Evolutionary conservation across 768 basidiomycete species (phyloP).

Genomic region (Leucocoprinus leucothites): DNA sequence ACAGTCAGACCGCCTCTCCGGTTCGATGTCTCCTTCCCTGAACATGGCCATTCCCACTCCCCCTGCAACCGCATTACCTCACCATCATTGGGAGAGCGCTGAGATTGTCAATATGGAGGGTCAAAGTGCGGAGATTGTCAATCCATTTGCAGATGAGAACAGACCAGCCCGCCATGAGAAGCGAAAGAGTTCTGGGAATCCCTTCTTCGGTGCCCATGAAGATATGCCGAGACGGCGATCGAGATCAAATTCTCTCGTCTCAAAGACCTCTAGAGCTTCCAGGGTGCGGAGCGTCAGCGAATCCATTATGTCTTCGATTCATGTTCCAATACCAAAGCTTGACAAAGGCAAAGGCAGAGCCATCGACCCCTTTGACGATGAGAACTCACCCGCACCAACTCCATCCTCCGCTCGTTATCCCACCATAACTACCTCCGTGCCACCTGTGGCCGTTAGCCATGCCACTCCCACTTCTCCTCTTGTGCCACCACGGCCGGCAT

Average conservation of each 20-base stretch:
- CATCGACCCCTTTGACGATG: conserved; percentile 41
- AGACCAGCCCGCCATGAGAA: conserved; percentile 16
- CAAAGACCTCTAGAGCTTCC: conserved; percentile 12
- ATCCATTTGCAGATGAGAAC: conserved; percentile 30
- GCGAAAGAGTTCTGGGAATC: conserved; percentile 40
- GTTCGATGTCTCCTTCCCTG: conserved; percentile 47
- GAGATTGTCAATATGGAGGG: conserved; percentile 52
- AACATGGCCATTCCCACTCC: conserved; percentile 63
- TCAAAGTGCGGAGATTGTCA: conserved; percentile 26
- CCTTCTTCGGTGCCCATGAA: conserved; percentile 36
- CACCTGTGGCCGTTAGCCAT: background rate
- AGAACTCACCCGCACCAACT: conserved; percentile 12
- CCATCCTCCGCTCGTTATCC: background rate
- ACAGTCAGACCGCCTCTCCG: conserved; percentile 17
- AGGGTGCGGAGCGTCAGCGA: background rate
- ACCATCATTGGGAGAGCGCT: conserved; percentile 69
- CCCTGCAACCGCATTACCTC: conserved; percentile 42
- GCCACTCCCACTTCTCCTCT: conserved; percentile 11
- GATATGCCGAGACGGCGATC: conserved; percentile 21
- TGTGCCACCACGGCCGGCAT: conserved; percentile 27
- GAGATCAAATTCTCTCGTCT: conserved; percentile 36
- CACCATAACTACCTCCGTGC: background rate
- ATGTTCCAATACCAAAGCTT: conserved; percentile 7
- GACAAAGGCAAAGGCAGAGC: conserved; percentile 18
- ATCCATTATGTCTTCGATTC: background rate